These are phyloP conservation scores for Hemerocallis citrina DNA, from an alignment of 106 monocot species.

Conservation along the genomic window DNA sequence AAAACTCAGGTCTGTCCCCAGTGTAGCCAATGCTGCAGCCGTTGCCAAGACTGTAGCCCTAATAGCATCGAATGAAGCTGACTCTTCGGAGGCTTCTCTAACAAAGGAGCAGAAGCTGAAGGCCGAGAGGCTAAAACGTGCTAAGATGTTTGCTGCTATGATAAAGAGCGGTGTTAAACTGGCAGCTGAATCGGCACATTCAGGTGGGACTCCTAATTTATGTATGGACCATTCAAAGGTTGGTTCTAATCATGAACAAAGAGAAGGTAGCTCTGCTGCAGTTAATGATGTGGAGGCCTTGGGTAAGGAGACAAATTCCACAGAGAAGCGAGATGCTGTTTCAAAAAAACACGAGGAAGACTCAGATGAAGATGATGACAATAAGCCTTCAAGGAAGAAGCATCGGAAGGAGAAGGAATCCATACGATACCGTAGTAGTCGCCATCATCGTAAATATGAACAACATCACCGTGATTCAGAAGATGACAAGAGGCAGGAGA, in stretches of 20 bases:
- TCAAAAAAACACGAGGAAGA: constrained; percentile 14
- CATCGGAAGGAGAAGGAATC: constrained; percentile 27
- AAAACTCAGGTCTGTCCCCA: background rate
- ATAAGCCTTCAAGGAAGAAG: constrained; percentile 29
- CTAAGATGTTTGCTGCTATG: constrained; percentile 81
- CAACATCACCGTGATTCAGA: constrained; percentile 25
- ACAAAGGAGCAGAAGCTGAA: constrained; percentile 88
- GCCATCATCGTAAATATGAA: constrained; percentile 2
- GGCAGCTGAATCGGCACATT: constrained; percentile 12
- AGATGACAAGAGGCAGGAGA: constrained; percentile 24
- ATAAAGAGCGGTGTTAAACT: constrained; percentile 41
- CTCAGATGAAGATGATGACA: constrained; percentile 22
- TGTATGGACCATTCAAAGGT: constrained; percentile 13
- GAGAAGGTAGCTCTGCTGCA: constrained; percentile 57
- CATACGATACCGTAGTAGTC: constrained; percentile 7
- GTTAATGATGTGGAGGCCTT: constrained; percentile 22
- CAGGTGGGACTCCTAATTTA: constrained; percentile 8
- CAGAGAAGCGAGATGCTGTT: constrained; percentile 15
- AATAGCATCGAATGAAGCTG: constrained; percentile 61
- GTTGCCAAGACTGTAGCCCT: constrained; percentile 69
- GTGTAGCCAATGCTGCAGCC: constrained; percentile 31
- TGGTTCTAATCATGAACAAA: constrained; percentile 28
- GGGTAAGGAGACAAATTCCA: constrained; percentile 6
- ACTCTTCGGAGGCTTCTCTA: constrained; percentile 54
- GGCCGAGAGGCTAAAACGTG: constrained; percentile 80